phyloP scores from a whole-genome alignment of 495 filamentous ascomycete species.

The Echria macrotheca region DNA sequence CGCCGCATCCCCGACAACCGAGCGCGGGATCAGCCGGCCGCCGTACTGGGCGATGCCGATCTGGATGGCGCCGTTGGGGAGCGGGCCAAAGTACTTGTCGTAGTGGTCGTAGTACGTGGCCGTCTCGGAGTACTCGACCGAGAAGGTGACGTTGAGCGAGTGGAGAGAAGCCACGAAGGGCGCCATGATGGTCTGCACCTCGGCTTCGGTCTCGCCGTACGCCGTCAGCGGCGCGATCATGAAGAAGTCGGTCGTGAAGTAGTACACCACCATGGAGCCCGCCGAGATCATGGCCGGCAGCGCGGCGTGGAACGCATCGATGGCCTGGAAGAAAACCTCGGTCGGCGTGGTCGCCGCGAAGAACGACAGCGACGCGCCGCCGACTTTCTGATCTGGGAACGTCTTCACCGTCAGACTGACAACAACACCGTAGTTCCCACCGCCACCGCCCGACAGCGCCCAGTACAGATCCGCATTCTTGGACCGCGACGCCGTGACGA shows the following conservation, averaged over 20 bases:
- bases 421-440: constrained; percentile 47
- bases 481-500: constrained; percentile 43
- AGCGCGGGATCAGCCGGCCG: constrained; percentile 54
- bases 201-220: constrained; percentile 28
- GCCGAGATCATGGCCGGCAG: constrained; percentile 21
- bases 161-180: constrained; percentile 30
- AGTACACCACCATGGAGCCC: constrained; percentile 38
- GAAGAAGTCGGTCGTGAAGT: constrained; percentile 44
- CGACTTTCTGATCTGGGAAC: constrained; percentile 32
- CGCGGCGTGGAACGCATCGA: constrained; percentile 25
- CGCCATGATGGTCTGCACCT: constrained; percentile 31
- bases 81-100: constrained; percentile 37
- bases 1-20: constrained; percentile 31
- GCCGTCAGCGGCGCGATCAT: constrained; percentile 38
- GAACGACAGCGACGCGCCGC: constrained; percentile 29
- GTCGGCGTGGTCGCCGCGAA: constrained; percentile 24
- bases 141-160: constrained; percentile 27
- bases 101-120: constrained; percentile 44
- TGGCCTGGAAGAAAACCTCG: constrained; percentile 38
- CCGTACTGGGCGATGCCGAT: constrained; percentile 50
- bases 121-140: constrained; percentile 24
- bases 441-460: constrained; percentile 55
- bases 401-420: constrained; percentile 38
- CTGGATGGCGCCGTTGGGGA: constrained; percentile 36
- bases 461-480: constrained; percentile 54